Base-by-base conservation (phyloP, 78 protist species). In the Isochrysis galbana region DNA sequence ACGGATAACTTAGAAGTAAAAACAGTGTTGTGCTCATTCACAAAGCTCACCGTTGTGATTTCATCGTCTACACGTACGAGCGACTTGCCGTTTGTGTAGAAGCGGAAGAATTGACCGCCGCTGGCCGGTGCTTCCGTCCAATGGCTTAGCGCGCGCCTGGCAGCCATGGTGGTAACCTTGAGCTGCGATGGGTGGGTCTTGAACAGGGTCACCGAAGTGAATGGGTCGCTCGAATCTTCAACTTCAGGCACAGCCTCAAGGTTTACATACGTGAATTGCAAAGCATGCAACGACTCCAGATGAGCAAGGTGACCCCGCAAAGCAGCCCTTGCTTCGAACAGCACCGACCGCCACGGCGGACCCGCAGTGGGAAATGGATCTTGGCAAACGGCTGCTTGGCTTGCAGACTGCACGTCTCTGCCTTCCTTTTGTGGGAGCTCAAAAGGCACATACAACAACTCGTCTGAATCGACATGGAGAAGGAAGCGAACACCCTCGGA, bases 31-130 rank as follows among this genome's bases (percentile, higher is more conserved):
- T n/a, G n/a, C n/a, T n/a, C n/a, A n/a, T n/a, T n/a, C n/a, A n/a
- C n/a, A n/a, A n/a, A n/a, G n/a, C n/a, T n/a, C n/a, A n/a, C 36
- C 17, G 3, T 41, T 17, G 45, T 5, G 29, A 70, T 17, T 17
- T 21, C 39, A 5, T 2, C 29, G 42, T 34, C 41, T 19, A 70
- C 80, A 22, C 80, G 80, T 23, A 34, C 80, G 0, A 70, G 29
- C 80, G 80, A 70, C 80, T 70, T 70, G 80, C 80, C 80, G 80
- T 70, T 70, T 36, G 39, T 7, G 80, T 70, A 70, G 80, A 70
- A 70, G 80, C 80, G 80, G 80, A 70, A 70, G 80, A 70, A 34
- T 1, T 70, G 61, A 41, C 80, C 80, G 41, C 80, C 80, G 41
- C 41, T 22, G n/a, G 11, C 72, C 7, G 72, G 72, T 23, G 42